These are phyloP conservation scores for Vickermania spadyakhi DNA, from an alignment of 208 protist genomes.

Conservation along the genomic window DNA sequence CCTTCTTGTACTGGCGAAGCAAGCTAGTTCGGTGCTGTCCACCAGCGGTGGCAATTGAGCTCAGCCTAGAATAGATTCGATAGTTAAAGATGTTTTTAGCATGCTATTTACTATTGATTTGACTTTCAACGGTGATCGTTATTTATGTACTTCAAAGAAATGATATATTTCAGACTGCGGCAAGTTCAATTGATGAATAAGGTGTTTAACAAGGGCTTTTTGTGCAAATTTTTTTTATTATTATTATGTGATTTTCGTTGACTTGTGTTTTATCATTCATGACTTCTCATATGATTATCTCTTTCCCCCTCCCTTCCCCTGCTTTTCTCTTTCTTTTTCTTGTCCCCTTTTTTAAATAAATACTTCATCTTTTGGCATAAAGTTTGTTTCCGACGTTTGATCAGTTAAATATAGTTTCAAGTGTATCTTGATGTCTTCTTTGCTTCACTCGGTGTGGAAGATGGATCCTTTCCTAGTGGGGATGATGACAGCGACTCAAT, in stretches of 20 bases:
- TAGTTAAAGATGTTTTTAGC: too few relatives aligned
- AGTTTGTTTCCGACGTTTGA: too few relatives aligned
- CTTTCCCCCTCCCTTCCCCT: neutral
- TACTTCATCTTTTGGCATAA: too few relatives aligned
- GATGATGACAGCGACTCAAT: slow-evolving; percentile 40
- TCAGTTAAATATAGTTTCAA: neutral
- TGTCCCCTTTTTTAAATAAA: neutral
- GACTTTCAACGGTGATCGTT: neutral
- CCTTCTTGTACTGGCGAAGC: slow-evolving; percentile 3
- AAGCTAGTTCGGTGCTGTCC: neutral
- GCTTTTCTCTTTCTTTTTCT: neutral
- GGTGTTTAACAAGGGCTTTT: too few relatives aligned
- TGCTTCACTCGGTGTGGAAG: slow-evolving; percentile 6
- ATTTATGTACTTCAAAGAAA: neutral
- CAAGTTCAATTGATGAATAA: too few relatives aligned
- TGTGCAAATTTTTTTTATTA: too few relatives aligned
- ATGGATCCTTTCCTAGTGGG: slow-evolving; percentile 47
- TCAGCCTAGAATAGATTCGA: slow-evolving; percentile 1
- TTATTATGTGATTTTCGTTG: too few relatives aligned
- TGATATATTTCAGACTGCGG: too few relatives aligned
- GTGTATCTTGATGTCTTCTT: neutral
- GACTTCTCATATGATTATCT: too few relatives aligned
- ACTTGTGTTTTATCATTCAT: too few relatives aligned
- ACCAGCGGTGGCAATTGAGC: neutral
- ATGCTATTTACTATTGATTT: too few relatives aligned